Base-by-base conservation (phyloP, 208 protist genomes). In the Leishmania turanica region DNA sequence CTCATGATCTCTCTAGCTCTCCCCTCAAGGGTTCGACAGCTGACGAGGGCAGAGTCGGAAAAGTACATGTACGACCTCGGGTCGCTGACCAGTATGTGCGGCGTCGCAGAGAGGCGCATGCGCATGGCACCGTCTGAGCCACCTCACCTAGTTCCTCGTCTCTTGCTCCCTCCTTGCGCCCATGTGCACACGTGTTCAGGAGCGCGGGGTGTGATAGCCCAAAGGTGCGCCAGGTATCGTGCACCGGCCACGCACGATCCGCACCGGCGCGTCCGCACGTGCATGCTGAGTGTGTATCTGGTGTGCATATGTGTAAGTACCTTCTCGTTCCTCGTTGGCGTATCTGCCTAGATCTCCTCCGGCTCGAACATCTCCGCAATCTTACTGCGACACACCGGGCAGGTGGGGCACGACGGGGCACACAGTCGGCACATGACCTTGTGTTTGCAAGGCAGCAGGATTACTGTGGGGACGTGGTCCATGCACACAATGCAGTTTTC, bases 401-500 rank as follows among this genome's bases (percentile, higher is more conserved):
- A 97, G 9, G 70, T 87, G 34, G 68, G 75, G 27, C 87, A 82
- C 47, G 86, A 86, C 54, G 91, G 83, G 11, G 93, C 93, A 54
- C 93, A 96, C 31, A 92, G 82, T 27, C 92, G 87, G 83, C 93
- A 96, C 72, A 96, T 84, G 65, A 95, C 89, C 78, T 95, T 94
- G 80, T 97, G 95, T 80, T 91, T 93, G 79, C 95, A 97, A 37
- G 95, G 95, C 65, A 96, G 78, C 60, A 94, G 77, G 66, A 97
- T 94, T 42, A 97, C 93, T 0, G 92, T 95, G 11, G 95, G 91
- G 47, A 93, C 86, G 75, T 90, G 88, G 56, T 94, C 90, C 84
- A 96, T 86, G 78, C 95, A 97, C 24, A 97, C 89, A 42, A 97
- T 91, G 81, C 95, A 97, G 77, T 90, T 93, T 75, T 93, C 88